phyloP scores from a whole-genome alignment of 78 protist genomes.

The Dictyostelium intermedium region DNA sequence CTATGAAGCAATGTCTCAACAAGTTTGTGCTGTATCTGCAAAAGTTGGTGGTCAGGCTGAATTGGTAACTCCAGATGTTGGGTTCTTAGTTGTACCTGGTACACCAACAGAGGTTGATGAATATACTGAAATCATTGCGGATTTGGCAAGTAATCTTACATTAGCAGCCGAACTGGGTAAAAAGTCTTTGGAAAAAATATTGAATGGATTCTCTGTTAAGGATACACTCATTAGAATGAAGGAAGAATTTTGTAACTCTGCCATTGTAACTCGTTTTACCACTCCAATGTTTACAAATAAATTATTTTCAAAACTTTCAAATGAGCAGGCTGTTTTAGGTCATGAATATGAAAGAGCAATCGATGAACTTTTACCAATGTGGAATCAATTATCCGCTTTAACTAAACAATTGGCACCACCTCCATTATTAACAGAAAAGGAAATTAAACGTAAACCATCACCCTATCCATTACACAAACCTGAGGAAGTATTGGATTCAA shows the following conservation, averaged over 20 bases:
- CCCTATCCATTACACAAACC: constrained; percentile 27
- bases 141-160: constrained; percentile 10
- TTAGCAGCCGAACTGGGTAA: constrained; percentile 11
- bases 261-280: constrained; percentile 7
- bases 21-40: constrained; percentile 57
- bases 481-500: constrained; percentile 9
- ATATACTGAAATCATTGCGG: constrained; percentile 41
- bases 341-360: constrained; percentile 42
- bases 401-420: constrained; percentile 50
- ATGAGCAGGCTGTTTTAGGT: constrained; percentile 32
- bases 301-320: constrained; percentile 3
- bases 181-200: background rate
- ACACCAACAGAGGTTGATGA: constrained; percentile 51
- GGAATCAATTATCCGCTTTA: background rate
- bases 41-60: constrained; percentile 78
- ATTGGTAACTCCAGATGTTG: constrained; percentile 64
- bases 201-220: constrained; percentile 44
- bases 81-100: constrained; percentile 56
- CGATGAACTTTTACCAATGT: constrained; percentile 45
- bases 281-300: constrained; percentile 19
- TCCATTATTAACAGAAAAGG: background rate
- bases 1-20: constrained; percentile 64
- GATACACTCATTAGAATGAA: constrained; percentile 30
- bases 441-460: background rate
- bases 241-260: constrained; percentile 65